Base-by-base conservation (phyloP, 2,329 filamentous ascomycete species). In the Fusarium succisae region DNA sequence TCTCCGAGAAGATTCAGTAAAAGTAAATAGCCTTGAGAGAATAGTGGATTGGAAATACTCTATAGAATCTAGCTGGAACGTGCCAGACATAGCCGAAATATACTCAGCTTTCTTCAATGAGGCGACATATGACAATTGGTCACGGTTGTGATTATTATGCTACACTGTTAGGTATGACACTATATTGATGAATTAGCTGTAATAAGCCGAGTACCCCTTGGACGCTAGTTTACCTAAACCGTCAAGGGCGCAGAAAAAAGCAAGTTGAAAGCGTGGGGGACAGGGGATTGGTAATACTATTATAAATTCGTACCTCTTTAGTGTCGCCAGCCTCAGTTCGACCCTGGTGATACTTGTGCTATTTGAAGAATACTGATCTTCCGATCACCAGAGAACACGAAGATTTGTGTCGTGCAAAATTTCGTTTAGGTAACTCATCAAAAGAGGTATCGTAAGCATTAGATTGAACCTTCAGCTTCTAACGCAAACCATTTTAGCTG, bases 1-100 rank as follows among this genome's bases (percentile, higher is more conserved):
- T 38, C 1, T 7, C 2, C 4, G 5, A 8, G 12, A 0, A 20
- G 13, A 37, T 7, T 8, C 1, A 15, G n/a, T 6, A 26, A 9
- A 26, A 37, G 6, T 2, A 35, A 15, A 35, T 35, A 24, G 6
- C 3, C 2, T 20, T 14, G 12, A 35, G 17, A 35, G 30, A 14
- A 51, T 20, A 24, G 2, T 24, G 15, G 17, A 3, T 20, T 11
- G 30, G 30, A 20, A 24, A 51, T 14, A 35, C 12, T 35, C n/a
- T 2, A 17, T 8, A 6, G 12, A 9, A 35, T 20, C 18, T 24
- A 4, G 22, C n/a, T 24, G 17, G 17, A 20, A 4, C 8, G n/a
- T 11, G 30, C 4, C 12, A 24, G 5, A 13, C 11, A 0, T 32
- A 13, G 11, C 8, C 11, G 22, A 50, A n/a, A n/a, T 18, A 9